A percentile compares a stretch with the other conserved stretches of the same genome.
These are phyloP conservation scores for Botrytis deweyae DNA, from an alignment of 2,329 filamentous ascomycete species.

Conservation along the genomic window DNA sequence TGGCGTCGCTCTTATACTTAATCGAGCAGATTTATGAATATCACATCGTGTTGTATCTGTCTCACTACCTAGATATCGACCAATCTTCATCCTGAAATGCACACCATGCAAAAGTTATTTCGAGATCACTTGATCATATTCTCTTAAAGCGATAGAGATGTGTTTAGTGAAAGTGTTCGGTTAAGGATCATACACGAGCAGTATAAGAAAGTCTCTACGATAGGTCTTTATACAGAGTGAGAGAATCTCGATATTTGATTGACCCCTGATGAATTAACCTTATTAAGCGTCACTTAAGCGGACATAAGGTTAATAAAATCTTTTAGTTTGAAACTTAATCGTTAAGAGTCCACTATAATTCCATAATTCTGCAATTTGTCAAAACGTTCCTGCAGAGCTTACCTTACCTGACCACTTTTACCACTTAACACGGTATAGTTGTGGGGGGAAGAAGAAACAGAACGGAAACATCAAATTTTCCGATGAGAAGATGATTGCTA, in stretches of 20 bases:
- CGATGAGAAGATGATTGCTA: neutral
- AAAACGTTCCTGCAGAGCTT: neutral
- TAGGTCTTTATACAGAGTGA: neutral
- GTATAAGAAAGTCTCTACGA: neutral
- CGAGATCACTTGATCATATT: neutral
- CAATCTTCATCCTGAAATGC: neutral
- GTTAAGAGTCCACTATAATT: neutral
- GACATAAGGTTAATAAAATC: neutral
- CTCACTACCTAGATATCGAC: neutral
- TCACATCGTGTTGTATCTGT: too few relatives aligned
- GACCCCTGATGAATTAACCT: neutral
- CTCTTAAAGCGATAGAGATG: neutral
- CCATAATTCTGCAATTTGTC: neutral
- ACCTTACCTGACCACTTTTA: neutral
- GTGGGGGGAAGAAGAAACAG: slow-evolving; percentile 4
- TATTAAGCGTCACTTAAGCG: neutral
- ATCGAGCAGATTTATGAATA: neutral
- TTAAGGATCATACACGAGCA: neutral
- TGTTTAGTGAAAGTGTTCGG: neutral
- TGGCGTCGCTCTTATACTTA: neutral
- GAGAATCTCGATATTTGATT: neutral
- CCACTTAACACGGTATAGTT: neutral
- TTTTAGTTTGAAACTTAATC: neutral
- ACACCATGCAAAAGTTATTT: neutral
- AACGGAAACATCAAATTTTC: neutral